These are phyloP conservation scores for Scutellaria minor DNA, from an alignment of 257 asterid species.

Conservation along the genomic window DNA sequence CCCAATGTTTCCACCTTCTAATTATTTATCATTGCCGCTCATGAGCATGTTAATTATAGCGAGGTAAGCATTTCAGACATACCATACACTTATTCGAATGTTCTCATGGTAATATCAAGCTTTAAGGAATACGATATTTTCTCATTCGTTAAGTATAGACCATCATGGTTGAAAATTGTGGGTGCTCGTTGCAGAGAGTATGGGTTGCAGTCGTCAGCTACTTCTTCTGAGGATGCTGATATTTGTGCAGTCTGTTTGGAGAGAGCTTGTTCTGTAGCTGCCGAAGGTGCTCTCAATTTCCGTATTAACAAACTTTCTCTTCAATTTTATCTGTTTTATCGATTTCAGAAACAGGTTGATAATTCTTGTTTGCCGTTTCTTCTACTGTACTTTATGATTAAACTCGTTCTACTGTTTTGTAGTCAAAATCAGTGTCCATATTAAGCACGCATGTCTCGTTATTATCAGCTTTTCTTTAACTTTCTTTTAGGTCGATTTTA, in stretches of 20 bases:
- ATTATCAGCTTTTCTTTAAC: too few relatives aligned
- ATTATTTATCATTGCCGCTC: conserved; percentile 86
- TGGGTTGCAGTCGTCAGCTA: conserved; percentile 71
- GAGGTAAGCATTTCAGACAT: conserved; percentile 46
- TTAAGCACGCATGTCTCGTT: too few relatives aligned
- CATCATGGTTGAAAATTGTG: neutral
- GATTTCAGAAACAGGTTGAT: too few relatives aligned
- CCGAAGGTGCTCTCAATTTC: conserved; percentile 56
- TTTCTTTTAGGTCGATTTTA: too few relatives aligned
- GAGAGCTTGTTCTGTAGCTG: conserved; percentile 85
- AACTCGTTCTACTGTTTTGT: too few relatives aligned
- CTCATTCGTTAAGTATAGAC: too few relatives aligned
- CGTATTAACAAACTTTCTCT: neutral
- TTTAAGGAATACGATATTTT: too few relatives aligned
- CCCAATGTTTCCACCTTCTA: conserved; percentile 80
- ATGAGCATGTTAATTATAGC: conserved; percentile 93
- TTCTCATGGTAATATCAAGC: too few relatives aligned
- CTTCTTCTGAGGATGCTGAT: conserved; percentile 75
- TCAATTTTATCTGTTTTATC: neutral
- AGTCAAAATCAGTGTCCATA: too few relatives aligned
- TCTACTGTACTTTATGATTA: too few relatives aligned
- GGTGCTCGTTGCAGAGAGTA: conserved; percentile 62
- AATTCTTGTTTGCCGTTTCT: too few relatives aligned
- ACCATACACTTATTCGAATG: too few relatives aligned
- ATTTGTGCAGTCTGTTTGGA: conserved; percentile 93